Percentiles rank a stretch among this genome's conserved stretches.
Conservation (phyloP, 2,329 filamentous ascomycete genomes). For the Fusarium avenaceum region DNA sequence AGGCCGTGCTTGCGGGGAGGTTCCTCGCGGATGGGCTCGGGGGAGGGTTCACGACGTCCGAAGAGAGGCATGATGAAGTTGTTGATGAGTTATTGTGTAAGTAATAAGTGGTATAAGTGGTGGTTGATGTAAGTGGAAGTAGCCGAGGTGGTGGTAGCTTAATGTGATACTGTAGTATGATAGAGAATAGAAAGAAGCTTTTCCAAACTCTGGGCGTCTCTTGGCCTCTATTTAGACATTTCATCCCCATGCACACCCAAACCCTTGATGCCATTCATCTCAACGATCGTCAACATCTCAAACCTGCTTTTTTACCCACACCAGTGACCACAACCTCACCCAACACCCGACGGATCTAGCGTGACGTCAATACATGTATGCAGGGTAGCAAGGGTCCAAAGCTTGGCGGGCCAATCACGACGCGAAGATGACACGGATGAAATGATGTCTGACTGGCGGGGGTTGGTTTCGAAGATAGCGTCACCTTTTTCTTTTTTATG, state of each 20-base stretch:
- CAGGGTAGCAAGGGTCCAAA: constrained; percentile 24
- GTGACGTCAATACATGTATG: constrained; percentile 38
- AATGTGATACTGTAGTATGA: constrained; percentile 9
- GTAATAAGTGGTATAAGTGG: background rate
- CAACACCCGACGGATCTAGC: background rate
- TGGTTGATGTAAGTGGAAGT: background rate
- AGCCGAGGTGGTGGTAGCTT: background rate
- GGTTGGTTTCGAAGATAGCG: background rate
- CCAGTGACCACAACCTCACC: background rate
- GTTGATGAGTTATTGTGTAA: constrained; percentile 1
- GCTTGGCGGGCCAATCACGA: constrained; percentile 27
- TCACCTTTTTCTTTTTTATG: constrained; percentile 2
- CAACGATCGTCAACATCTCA: constrained; percentile 20
- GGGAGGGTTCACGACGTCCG: constrained; percentile 49
- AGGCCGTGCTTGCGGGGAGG: constrained; percentile 54
- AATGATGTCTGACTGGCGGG: constrained; percentile 1
- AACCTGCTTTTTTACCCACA: constrained; percentile 34
- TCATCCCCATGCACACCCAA: background rate
- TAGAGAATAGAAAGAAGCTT: constrained; percentile 27
- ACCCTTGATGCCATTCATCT: constrained; percentile 8
- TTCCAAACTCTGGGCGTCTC: constrained; percentile 27
- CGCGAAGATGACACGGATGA: constrained; percentile 25
- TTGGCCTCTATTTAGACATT: constrained; percentile 37
- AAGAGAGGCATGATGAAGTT: constrained; percentile 52
- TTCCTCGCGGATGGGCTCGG: constrained; percentile 51